Percentiles rank a stretch among this genome's conserved stretches.
phyloP scores from a whole-genome alignment of 2,329 filamentous ascomycete genomes.

The Pyrenophora seminiperda region DNA sequence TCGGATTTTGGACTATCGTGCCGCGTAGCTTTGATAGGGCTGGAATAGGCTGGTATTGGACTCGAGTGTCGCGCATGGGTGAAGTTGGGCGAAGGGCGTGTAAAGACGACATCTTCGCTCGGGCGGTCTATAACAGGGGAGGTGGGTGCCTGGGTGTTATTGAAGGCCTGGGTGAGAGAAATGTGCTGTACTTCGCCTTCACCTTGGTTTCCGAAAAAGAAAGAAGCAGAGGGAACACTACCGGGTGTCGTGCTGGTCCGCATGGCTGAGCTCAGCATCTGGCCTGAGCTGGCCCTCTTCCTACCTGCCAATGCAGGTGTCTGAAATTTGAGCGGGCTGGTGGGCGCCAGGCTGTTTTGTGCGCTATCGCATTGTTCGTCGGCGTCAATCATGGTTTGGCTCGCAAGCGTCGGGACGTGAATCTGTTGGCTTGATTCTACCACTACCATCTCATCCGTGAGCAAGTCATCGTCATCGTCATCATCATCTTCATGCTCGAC shows the following conservation, averaged over 20 bases:
- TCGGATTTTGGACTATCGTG: conserved; percentile 27
- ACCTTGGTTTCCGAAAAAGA: conserved; percentile 36
- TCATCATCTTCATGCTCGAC: conserved; percentile 22
- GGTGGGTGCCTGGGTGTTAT: conserved; percentile 53
- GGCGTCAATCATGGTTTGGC: conserved; percentile 36
- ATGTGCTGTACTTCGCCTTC: conserved; percentile 37
- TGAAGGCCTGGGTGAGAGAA: conserved; percentile 54
- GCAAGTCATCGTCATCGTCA: conserved; percentile 21
- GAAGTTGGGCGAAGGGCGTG: conserved; percentile 54
- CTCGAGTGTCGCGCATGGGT: conserved; percentile 44
- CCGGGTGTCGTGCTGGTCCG: conserved; percentile 50
- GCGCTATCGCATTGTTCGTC: conserved; percentile 32
- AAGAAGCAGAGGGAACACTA: conserved; percentile 44
- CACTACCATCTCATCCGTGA: conserved; percentile 26
- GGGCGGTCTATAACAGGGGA: conserved; percentile 48
- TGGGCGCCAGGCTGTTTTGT: conserved; percentile 25
- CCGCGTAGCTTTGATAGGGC: conserved; percentile 43
- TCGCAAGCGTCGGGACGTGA: conserved; percentile 33
- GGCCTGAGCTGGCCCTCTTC: conserved; percentile 48
- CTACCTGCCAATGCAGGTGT: conserved; percentile 51
- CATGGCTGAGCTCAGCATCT: conserved; percentile 48
- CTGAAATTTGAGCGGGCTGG: conserved; percentile 46
- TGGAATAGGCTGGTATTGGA: conserved; percentile 45
- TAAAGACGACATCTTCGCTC: conserved; percentile 52
- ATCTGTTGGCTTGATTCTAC: conserved; percentile 36